Evolutionary conservation across 495 filamentous ascomycete species (phyloP).

Genomic region (Aspergillus incahuasiensis): DNA sequence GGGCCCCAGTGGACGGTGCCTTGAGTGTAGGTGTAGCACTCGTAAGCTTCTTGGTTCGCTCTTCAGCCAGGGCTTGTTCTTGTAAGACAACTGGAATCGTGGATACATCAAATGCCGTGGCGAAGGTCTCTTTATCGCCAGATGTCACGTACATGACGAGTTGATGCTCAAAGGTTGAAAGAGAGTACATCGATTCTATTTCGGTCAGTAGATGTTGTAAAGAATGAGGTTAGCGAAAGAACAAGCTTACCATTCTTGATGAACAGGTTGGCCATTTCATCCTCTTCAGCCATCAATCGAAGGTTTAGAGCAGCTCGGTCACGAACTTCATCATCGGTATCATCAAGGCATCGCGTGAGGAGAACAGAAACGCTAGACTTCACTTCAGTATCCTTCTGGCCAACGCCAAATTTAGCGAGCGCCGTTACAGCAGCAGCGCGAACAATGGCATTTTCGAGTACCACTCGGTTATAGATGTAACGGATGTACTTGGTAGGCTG

Average conservation of each 20-base stretch:
- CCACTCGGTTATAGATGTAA: conserved; percentile 99
- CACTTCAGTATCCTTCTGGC: conserved; percentile 92
- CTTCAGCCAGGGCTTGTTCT: conserved; percentile 95
- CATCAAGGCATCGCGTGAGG: conserved; percentile 89
- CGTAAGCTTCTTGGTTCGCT: conserved; percentile 92
- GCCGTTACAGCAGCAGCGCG: conserved; percentile 94
- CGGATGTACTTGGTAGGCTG: conserved; percentile 98
- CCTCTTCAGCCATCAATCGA: conserved; percentile 78
- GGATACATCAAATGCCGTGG: conserved; percentile 80
- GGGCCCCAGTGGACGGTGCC: conserved; percentile 76
- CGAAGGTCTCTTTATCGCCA: conserved; percentile 77
- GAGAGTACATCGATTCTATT: conserved; percentile 68
- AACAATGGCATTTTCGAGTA: conserved; percentile 94
- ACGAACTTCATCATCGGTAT: conserved; percentile 95
- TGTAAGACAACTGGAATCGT: conserved; percentile 91
- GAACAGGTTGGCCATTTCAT: conserved; percentile 77
- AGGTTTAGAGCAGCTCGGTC: conserved; percentile 94
- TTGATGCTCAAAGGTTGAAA: conserved; percentile 95
- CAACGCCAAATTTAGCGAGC: conserved; percentile 93
- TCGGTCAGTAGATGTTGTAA: conserved; percentile 19
- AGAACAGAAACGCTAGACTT: conserved; percentile 92
- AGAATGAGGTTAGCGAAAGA: no score
- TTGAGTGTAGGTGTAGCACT: conserved; percentile 91
- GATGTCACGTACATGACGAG: conserved; percentile 97
- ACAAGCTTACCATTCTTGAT: conserved; percentile 76